phyloP scores from a whole-genome alignment of 352 stramenopile species.

The Aphanomyces stellatus region DNA sequence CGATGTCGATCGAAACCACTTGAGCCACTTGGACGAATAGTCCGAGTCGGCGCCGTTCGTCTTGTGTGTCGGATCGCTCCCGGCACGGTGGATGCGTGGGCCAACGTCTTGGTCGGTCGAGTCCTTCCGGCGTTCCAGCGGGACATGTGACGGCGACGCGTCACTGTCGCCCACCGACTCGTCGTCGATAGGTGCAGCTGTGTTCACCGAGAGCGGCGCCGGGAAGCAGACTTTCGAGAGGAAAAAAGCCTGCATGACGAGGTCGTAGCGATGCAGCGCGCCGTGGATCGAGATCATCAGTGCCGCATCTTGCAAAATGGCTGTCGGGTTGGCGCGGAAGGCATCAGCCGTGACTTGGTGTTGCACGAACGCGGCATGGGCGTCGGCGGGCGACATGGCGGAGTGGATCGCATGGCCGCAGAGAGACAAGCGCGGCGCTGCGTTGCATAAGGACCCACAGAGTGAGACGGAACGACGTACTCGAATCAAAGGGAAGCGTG shows the following conservation, averaged over 20 bases:
- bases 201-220: too few relatives aligned
- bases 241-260: slow-evolving; percentile 51
- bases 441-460: not conserved
- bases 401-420: slow-evolving; percentile 52
- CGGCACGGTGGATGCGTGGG: not conserved
- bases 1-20: not conserved
- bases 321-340: slow-evolving; percentile 37
- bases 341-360: slow-evolving; percentile 57
- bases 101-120: too few relatives aligned
- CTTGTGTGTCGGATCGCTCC: not conserved
- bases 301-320: slow-evolving; percentile 39
- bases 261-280: slow-evolving; percentile 44
- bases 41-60: not conserved
- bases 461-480: too few relatives aligned
- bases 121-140: too few relatives aligned
- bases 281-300: slow-evolving; percentile 59
- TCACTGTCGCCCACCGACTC: too few relatives aligned
- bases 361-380: slow-evolving; percentile 47
- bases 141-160: too few relatives aligned
- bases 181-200: too few relatives aligned
- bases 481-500: not conserved
- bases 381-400: slow-evolving; percentile 33
- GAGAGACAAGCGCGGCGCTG: slow-evolving; percentile 62
- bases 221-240: slow-evolving; percentile 61
- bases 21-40: not conserved